Evolutionary conservation across 441 rosid species (phyloP).

Genomic region (Viola pubescens): DNA sequence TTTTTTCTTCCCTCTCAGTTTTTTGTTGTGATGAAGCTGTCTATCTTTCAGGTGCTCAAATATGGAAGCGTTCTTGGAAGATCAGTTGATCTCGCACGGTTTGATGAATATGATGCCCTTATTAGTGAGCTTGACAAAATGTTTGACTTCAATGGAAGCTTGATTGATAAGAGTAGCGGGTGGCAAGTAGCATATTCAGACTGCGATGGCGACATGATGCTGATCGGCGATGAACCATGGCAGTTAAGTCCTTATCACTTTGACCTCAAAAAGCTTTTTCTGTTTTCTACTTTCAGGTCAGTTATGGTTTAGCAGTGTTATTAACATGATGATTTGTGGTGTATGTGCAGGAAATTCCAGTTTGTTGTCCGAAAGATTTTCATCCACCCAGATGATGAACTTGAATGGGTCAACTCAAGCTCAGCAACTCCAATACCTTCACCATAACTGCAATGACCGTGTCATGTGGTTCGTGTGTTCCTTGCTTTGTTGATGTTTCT

Average conservation of each 20-base stretch:
- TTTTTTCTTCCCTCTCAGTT: not conserved
- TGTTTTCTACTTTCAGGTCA: not conserved
- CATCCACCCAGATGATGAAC: conserved; percentile 29
- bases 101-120: conserved; percentile 31
- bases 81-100: conserved; percentile 29
- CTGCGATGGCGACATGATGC: conserved; percentile 32
- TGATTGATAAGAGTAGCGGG: conserved; percentile 33
- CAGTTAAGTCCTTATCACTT: conserved; percentile 30
- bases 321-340: not conserved
- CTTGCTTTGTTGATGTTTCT: no score
- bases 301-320: not conserved
- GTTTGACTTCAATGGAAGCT: conserved; percentile 39
- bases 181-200: conserved; percentile 31
- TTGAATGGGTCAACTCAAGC: conserved; percentile 14
- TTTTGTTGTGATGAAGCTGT: not conserved
- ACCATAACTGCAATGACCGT: not conserved
- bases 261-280: not conserved
- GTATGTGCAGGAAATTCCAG: conserved; percentile 30
- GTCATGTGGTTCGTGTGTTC: no score
- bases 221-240: conserved; percentile 31
- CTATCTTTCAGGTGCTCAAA: conserved; percentile 32
- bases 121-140: conserved; percentile 32
- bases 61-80: conserved; percentile 33
- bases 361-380: conserved; percentile 23
- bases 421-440: conserved; percentile 16